Percentiles rank a stretch among this genome's conserved stretches.
Evolutionary conservation across 495 filamentous ascomycete species (phyloP).

Genomic region (Aspergillus asperescens): DNA sequence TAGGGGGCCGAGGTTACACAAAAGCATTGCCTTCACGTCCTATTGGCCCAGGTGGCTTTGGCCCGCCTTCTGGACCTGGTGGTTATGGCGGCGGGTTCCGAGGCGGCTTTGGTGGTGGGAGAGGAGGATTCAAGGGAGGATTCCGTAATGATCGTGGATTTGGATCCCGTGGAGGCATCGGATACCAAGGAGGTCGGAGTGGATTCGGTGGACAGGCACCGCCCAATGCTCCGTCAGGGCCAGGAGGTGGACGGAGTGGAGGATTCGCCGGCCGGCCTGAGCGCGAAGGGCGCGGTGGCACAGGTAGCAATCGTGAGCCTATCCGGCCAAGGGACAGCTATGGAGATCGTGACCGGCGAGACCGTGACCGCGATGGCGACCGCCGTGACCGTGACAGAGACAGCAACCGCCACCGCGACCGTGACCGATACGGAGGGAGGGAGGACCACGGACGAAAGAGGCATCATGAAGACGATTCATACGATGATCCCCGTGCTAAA

Average conservation of each 20-base stretch:
- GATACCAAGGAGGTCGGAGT: conserved; percentile 55
- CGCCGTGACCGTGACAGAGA: conserved; percentile 52
- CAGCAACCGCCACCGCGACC: conserved; percentile 44
- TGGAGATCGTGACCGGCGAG: conserved; percentile 51
- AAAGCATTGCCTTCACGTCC: conserved; percentile 74
- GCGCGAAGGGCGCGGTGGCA: conserved; percentile 43
- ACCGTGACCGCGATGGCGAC: conserved; percentile 51
- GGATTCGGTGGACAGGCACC: conserved; percentile 61
- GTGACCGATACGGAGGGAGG: conserved; percentile 52
- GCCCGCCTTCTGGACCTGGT: conserved; percentile 60
- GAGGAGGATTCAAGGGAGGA: conserved; percentile 52
- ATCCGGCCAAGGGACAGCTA: conserved; percentile 46
- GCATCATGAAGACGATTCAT: conserved; percentile 51
- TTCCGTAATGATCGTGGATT: conserved; percentile 59
- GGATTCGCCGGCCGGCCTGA: conserved; percentile 44
- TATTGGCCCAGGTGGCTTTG: conserved; percentile 50
- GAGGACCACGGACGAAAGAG: conserved; percentile 57
- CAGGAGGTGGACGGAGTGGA: conserved; percentile 58
- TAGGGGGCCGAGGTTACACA: conserved; percentile 90
- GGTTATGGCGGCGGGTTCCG: conserved; percentile 63
- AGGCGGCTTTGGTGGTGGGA: conserved; percentile 50
- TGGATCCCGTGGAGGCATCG: conserved; percentile 53
- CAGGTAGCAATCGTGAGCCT: conserved; percentile 52
- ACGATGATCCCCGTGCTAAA: conserved; percentile 75
- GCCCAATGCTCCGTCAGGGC: conserved; percentile 74